Conservation (phyloP, 257 asterid genomes). For the Penstemon davidsonii region DNA sequence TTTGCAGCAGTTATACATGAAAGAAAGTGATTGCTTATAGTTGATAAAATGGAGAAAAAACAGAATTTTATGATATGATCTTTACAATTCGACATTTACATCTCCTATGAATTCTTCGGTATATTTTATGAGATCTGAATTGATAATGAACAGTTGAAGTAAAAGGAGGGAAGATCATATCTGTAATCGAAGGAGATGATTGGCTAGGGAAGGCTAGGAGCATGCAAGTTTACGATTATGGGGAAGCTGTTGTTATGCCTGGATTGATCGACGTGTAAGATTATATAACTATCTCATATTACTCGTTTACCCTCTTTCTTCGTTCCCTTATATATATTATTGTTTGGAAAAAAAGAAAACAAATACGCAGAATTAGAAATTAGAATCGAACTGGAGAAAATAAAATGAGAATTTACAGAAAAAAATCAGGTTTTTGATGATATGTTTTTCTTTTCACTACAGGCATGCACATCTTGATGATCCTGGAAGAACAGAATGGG, state of each 20-base stretch:
- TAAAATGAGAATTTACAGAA: too few relatives aligned
- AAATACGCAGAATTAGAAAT: constrained; percentile 11
- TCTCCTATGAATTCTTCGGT: neutral
- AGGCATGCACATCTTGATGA: constrained; percentile 96
- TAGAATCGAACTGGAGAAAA: neutral
- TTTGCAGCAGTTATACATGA: neutral
- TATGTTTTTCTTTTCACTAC: constrained; percentile 19
- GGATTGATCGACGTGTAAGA: constrained; percentile 93
- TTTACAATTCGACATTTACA: neutral
- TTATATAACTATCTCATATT: neutral
- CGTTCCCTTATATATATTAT: neutral
- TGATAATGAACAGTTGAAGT: constrained; percentile 65
- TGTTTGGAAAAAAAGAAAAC: constrained; percentile 5
- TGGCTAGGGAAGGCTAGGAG: constrained; percentile 52
- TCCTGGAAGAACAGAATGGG: constrained; percentile 98
- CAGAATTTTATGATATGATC: neutral
- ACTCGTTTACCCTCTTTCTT: neutral
- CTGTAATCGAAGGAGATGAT: constrained; percentile 68
- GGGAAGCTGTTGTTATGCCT: constrained; percentile 88
- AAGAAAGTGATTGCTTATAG: neutral
- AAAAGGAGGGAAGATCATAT: constrained; percentile 63
- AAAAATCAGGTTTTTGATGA: neutral
- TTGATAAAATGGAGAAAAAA: neutral
- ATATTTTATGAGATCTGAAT: neutral
- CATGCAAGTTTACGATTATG: constrained; percentile 59